phyloP scores from a whole-genome alignment of 2,329 filamentous ascomycete genomes.

The Tolypocladium tropicale region DNA sequence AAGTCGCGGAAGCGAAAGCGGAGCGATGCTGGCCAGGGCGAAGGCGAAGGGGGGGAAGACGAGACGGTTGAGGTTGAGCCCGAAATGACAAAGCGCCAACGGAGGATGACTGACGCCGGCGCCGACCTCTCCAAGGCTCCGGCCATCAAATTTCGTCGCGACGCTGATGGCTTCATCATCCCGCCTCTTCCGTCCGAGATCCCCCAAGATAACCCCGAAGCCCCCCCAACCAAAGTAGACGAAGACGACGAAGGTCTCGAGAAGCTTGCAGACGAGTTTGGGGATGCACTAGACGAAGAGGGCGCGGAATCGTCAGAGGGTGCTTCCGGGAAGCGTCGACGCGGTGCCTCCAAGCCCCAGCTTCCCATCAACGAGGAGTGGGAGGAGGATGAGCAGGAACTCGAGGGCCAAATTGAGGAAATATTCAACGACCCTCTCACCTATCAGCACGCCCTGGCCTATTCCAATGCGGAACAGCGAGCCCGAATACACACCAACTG shows the following conservation, averaged over 20 bases:
- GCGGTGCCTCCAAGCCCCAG: slow-evolving; percentile 24
- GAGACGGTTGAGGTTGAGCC: not conserved
- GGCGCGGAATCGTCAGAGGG: slow-evolving; percentile 9
- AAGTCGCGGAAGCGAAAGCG: slow-evolving; percentile 37
- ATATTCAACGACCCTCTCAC: slow-evolving; percentile 55
- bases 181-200: slow-evolving; percentile 37
- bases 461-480: slow-evolving; percentile 47
- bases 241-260: slow-evolving; percentile 23
- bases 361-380: slow-evolving; percentile 52
- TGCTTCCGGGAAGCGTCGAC: slow-evolving; percentile 11
- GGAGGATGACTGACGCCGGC: slow-evolving; percentile 15
- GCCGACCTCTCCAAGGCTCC: slow-evolving; percentile 24
- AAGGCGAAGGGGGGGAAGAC: slow-evolving; percentile 9
- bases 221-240: slow-evolving; percentile 1
- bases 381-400: slow-evolving; percentile 50
- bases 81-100: not conserved
- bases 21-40: slow-evolving; percentile 14
- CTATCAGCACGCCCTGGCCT: slow-evolving; percentile 43
- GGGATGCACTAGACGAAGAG: slow-evolving; percentile 25
- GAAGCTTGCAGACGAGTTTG: slow-evolving; percentile 33
- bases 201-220: slow-evolving; percentile 18
- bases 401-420: slow-evolving; percentile 61
- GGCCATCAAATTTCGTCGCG: slow-evolving; percentile 34
- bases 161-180: slow-evolving; percentile 60
- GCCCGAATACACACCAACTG: slow-evolving; percentile 43